Base-by-base conservation (phyloP, 1,284 basidiomycete genomes). In the Phlebopus sp. region DNA sequence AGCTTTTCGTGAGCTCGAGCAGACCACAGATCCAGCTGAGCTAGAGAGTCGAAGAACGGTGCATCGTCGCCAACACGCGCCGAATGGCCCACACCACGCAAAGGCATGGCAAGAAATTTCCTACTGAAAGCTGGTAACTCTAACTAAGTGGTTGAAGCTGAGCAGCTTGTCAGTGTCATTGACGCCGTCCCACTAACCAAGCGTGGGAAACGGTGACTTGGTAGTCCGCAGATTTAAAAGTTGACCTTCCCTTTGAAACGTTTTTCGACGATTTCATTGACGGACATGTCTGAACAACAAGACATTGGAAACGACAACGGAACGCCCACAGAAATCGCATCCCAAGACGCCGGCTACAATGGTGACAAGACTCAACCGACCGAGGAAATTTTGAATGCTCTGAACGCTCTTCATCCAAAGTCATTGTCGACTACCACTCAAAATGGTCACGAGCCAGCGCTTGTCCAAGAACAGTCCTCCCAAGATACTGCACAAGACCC, bases 11-110 rank as follows among this genome's bases (percentile, higher is more conserved):
- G 56, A 6, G 71, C 56, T 1, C 51, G 60, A 27, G 57, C 44
- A 17, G 67, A 67, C 73, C 73, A 76, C 1, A 50, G 44, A 40
- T 78, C 75, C 8, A 78, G 60, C 14, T 70, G 68, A 2, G 56
- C 55, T 11, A 77, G 63, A 21, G 70, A 66, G 8, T 48, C 35
- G 49, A 77, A 77, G 60, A 64, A 78, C 1, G 68, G 72, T 1
- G 58, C 57, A 23, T 72, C 65, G 17, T 70, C 69, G 15, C 51
- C 50, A 14, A 69, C 63, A 9, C 53, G 47, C 9, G 52, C 32
- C 6, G 66, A 62, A 53, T 75, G 69, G 4, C 68, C 66, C 55
- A 56, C 50, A 9, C 75, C 73, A 11, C 52, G 51, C 37, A 76
- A 50, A 8, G 74, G 74, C 75, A 76, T 75, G 37, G 4, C 37